Conservation (phyloP, 2,329 filamentous ascomycete genomes). For the Talaromyces islandicus region DNA sequence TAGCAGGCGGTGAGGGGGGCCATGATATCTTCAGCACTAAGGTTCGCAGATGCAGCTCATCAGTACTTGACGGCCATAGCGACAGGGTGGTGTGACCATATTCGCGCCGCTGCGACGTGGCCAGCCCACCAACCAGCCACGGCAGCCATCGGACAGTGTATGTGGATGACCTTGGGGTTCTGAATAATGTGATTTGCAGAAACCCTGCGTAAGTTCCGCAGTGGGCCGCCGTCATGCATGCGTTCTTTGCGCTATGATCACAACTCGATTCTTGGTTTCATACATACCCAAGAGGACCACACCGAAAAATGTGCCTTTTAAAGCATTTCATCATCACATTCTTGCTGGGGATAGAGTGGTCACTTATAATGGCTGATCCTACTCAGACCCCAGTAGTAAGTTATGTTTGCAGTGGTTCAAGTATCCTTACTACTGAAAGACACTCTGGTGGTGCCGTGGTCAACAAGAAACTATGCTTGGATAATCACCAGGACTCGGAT, state of each 20-base stretch:
- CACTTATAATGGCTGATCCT: not conserved
- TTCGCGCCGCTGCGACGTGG: not conserved
- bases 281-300: not conserved
- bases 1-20: not conserved
- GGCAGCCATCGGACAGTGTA: no score
- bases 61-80: not conserved
- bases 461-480: not conserved
- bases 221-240: not conserved
- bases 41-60: not conserved
- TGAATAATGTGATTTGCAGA: not conserved
- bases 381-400: not conserved
- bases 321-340: not conserved
- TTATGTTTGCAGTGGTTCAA: not conserved
- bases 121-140: not conserved
- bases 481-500: not conserved
- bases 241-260: not conserved
- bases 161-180: not conserved
- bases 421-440: not conserved
- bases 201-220: not conserved
- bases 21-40: not conserved
- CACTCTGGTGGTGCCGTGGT: not conserved
- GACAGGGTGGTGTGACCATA: not conserved
- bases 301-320: not conserved
- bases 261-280: not conserved
- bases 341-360: not conserved